Evolutionary conservation across 2,329 filamentous ascomycete genomes (phyloP).

Genomic region (Magnaporthiopsis poae): DNA sequence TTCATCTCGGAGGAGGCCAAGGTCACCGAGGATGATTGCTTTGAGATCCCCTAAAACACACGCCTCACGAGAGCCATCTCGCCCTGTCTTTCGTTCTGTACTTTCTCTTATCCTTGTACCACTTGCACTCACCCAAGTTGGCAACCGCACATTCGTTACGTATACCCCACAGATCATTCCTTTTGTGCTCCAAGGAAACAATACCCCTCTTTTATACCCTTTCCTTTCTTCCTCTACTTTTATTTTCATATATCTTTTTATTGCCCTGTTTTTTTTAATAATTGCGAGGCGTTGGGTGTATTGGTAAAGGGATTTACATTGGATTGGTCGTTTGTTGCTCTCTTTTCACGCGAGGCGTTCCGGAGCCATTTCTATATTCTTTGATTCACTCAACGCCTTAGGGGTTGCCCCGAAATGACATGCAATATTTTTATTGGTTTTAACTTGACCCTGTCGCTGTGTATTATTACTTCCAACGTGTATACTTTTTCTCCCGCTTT

Average conservation of each 20-base stretch:
- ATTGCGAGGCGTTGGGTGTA: not conserved
- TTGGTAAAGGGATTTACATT: not conserved
- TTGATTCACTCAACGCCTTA: not conserved
- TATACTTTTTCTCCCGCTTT: not conserved
- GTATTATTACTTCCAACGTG: not conserved
- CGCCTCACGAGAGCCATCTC: not conserved
- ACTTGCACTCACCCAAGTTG: not conserved
- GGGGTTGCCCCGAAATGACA: not conserved
- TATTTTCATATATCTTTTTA: not conserved
- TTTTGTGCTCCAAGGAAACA: not conserved
- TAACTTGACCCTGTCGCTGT: not conserved
- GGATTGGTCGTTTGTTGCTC: not conserved
- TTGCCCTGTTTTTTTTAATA: not conserved
- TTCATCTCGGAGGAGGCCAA: conserved; percentile 17
- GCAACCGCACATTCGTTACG: not conserved
- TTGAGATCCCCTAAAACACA: conserved; percentile 11
- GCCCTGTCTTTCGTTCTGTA: not conserved
- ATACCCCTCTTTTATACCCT: not conserved
- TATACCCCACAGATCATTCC: not conserved
- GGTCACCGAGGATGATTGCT: conserved; percentile 20
- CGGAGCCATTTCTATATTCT: not conserved
- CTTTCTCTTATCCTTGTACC: not conserved
- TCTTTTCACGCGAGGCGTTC: not conserved
- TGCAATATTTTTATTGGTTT: not conserved
- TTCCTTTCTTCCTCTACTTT: not conserved